A percentile compares a stretch with the other conserved stretches of the same genome.
phyloP scores from a whole-genome alignment of 805 yeast species.

The Wickerhamomyces pijperi region DNA sequence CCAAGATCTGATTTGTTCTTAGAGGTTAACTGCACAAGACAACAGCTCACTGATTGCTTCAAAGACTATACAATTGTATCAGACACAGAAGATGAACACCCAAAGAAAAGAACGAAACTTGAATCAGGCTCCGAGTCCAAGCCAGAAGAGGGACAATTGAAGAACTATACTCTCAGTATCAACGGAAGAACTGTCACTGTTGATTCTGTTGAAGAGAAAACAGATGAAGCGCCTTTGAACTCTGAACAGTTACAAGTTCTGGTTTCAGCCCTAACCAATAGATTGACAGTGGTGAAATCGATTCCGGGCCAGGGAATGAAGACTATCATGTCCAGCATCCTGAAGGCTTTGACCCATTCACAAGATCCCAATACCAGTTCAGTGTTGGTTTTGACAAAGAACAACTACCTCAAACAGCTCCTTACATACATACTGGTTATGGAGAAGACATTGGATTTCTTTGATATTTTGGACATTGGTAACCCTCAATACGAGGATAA shows the following conservation, averaged over 20 bases:
- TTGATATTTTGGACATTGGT: background rate
- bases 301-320: conserved; percentile 47
- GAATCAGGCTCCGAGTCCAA: too few species aligned
- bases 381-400: background rate
- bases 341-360: background rate
- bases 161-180: background rate
- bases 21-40: too few species aligned
- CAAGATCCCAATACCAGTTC: background rate
- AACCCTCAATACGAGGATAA: background rate
- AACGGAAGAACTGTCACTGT: background rate
- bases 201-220: background rate
- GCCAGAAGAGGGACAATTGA: background rate
- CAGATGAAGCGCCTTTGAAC: background rate
- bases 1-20: too few species aligned
- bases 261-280: conserved; percentile 20
- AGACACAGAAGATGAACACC: too few species aligned
- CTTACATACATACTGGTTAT: background rate
- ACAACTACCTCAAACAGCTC: background rate
- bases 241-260: conserved; percentile 7
- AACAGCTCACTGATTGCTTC: too few species aligned
- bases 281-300: conserved; percentile 35
- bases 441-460: background rate
- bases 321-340: conserved; percentile 14
- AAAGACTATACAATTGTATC: too few species aligned
- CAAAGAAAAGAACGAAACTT: too few species aligned